Conservation (phyloP, 2,329 filamentous ascomycete genomes). For the Aspergillus sp. region DNA sequence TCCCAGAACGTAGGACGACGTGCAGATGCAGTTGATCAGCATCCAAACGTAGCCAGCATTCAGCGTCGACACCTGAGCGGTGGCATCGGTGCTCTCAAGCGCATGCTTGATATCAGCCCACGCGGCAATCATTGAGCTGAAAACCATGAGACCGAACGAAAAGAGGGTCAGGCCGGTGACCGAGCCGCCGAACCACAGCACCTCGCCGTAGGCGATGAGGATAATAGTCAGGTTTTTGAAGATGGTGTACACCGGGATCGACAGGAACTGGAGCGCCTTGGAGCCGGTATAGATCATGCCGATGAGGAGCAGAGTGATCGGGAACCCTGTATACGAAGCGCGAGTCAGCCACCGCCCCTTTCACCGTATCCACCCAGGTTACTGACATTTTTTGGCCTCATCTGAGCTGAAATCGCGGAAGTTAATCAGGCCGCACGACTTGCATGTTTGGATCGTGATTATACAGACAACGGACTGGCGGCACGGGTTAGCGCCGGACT, state of each 20-base stretch:
- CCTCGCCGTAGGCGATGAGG: slow-evolving; percentile 94
- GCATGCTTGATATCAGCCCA: slow-evolving; percentile 95
- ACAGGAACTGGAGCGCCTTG: slow-evolving; percentile 91
- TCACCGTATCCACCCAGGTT: slow-evolving; percentile 1
- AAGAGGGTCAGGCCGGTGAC: slow-evolving; percentile 81
- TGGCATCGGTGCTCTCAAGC: slow-evolving; percentile 57
- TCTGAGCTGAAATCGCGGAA: slow-evolving; percentile 76
- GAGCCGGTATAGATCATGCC: slow-evolving; percentile 99
- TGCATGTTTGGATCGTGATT: slow-evolving; percentile 70
- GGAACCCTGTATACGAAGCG: slow-evolving; percentile 60
- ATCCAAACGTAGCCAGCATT: slow-evolving; percentile 98
- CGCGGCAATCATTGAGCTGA: slow-evolving; percentile 87
- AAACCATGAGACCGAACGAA: slow-evolving; percentile 92
- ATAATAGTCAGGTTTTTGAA: slow-evolving; percentile 99
- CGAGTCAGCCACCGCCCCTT: neutral
- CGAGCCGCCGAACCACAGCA: slow-evolving; percentile 93
- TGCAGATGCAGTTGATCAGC: slow-evolving; percentile 92
- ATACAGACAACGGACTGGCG: slow-evolving; percentile 80
- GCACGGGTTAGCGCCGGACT: slow-evolving; percentile 3
- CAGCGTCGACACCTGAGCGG: slow-evolving; percentile 72
- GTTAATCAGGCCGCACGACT: slow-evolving; percentile 70
- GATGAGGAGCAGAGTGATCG: slow-evolving; percentile 87
- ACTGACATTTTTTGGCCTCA: slow-evolving; percentile 85
- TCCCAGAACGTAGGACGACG: slow-evolving; percentile 74
- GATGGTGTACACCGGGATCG: slow-evolving; percentile 97